Evolutionary conservation across 768 basidiomycete species (phyloP), one percentile per base, ranked within the genome.

Genomic region (Lactarius hengduanensis): DNA sequence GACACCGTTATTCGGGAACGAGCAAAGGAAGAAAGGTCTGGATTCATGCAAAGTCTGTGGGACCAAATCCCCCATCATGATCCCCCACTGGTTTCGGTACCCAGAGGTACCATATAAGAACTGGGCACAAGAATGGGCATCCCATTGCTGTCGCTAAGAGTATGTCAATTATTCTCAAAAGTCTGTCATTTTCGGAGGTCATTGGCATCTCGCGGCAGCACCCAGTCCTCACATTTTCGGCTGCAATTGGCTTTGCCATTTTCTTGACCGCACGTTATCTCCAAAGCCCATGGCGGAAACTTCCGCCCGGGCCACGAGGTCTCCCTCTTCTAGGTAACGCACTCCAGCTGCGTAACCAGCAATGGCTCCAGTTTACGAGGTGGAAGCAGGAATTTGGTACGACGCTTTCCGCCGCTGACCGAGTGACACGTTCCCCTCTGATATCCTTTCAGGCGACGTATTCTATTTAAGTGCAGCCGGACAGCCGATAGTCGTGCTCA

Each of bases 401-500:
- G 57, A 22, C 8, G 11, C 26, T 3, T 40, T 22, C 40, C 40
- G 16, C 16, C 1, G 16, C 16, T 41, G 40, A 18, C 15, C 15
- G 40, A n/a, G 11, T 32, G 30, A 30, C 30, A 30, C 30, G 6
- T 30, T 6, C 5, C 22, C 11, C 2, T 43, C 60, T 67, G n/a
- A 67, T 34, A 18, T 16, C 26, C 16, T 41, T 41, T 38, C 3
- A 71, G 70, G 70, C 53, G 63, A 67, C 55, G 22, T 71, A 26
- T 45, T 71, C 53, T 71, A 60, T 38, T 62, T 71, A 11, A 71
- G 16, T 60, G 65, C 67, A 26, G 61, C 47, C 16, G 70, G 70
- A 16, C 64, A 70, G 20, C 66, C 71, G 20, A 66, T 69, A 11
- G 59, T 75, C 26, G 63, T 75, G 9, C 63, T 75, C 55, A 75